Conservation (phyloP, 345 rosid species). For the Heritiera littoralis region DNA sequence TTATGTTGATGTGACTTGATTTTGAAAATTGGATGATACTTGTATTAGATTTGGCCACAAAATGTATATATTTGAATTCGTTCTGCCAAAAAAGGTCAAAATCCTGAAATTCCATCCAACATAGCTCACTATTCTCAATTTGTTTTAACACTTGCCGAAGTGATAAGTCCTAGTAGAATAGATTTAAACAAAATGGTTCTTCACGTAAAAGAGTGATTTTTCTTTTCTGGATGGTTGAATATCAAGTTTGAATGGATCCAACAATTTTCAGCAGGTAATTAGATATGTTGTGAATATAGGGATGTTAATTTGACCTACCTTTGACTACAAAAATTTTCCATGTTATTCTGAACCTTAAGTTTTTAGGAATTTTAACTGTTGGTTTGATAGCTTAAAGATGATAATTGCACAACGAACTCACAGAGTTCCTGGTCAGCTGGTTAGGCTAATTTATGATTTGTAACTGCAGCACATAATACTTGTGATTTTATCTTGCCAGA, state of each 20-base stretch:
- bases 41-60: neutral
- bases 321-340: neutral
- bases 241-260: neutral
- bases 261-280: neutral
- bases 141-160: neutral
- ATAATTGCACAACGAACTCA: neutral
- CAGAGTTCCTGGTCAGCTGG: neutral
- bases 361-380: neutral
- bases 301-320: neutral
- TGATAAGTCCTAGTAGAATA: neutral
- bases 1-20: slow-evolving; percentile 19
- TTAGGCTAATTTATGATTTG: neutral
- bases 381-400: neutral
- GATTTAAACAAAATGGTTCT: neutral
- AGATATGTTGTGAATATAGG: neutral
- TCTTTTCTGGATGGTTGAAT: too few species aligned
- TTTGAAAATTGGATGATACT: neutral
- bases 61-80: neutral
- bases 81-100: neutral
- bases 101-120: neutral
- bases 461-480: neutral
- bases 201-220: neutral
- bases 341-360: neutral
- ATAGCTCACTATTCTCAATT: neutral
- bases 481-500: neutral